A percentile compares a stretch with the other conserved stretches of the same genome.
These are phyloP conservation scores for Hibiscus tridactylites DNA, from an alignment of 345 rosid species.

Conservation along the genomic window DNA sequence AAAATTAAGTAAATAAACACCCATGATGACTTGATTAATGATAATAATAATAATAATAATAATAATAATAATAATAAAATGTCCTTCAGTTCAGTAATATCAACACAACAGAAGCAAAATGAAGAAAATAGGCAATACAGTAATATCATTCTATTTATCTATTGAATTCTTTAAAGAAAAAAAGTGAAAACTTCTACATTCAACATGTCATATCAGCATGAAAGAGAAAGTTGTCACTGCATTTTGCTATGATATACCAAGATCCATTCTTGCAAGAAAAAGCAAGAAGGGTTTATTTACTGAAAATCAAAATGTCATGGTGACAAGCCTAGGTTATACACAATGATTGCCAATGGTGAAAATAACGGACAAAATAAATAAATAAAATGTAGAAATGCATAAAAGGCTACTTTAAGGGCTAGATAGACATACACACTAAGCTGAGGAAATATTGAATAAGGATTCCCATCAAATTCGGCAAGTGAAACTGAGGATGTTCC, in stretches of 20 bases:
- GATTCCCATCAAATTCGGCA: constrained; percentile 45
- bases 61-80: not conserved
- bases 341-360: not conserved
- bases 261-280: constrained; percentile 1
- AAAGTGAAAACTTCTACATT: not conserved
- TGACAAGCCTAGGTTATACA: not conserved
- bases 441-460: constrained; percentile 51
- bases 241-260: not conserved
- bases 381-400: not conserved
- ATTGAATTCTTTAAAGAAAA: not conserved
- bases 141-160: not conserved
- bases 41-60: not conserved
- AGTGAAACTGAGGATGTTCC: constrained; percentile 59
- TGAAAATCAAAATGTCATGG: not conserved
- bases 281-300: not conserved
- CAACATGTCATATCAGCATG: constrained; percentile 2
- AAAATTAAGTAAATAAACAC: not conserved
- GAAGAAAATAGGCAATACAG: not conserved
- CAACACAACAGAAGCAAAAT: not conserved
- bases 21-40: not conserved
- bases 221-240: not conserved
- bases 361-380: not conserved
- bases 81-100: not conserved
- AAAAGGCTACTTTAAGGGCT: constrained; percentile 1
- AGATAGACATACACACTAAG: constrained; percentile 62